Evolutionary conservation across 106 monocot species (phyloP), one percentile per base, ranked within the genome.

Genomic region (Alisma plantagoaquatica): DNA sequence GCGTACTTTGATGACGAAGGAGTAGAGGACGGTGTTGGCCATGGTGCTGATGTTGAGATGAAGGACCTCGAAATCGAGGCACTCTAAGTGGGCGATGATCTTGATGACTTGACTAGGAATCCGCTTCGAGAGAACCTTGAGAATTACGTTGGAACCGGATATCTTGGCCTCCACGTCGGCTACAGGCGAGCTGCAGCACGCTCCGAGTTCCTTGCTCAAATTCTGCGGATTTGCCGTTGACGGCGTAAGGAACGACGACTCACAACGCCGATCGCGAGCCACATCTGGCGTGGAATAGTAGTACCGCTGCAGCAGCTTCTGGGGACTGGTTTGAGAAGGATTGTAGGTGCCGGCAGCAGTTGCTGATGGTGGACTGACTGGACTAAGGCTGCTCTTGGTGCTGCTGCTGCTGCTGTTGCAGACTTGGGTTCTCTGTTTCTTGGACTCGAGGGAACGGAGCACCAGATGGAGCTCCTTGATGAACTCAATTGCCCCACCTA

Each of bases 401-500:
- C 78, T 76, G 63, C 77, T 91, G 22, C 73, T 16, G 54, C 64
- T 83, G 44, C 61, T 82, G n/a, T n/a, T n/a, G n/a, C n/a, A n/a
- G n/a, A n/a, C n/a, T n/a, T n/a, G n/a, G n/a, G n/a, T n/a, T 60
- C 85, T 73, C 31, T 73, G 64, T 65, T 91, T 91, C 69, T 85
- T 85, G 22, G 81, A 33, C 45, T 91, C 91, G 7, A 91, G 47
- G 0, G 91, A 81, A 7, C 64, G 69, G 0, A 85, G 66, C 0
- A 91, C 60, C 29, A 63, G 70, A 33, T 91, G 91, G 50, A 91
- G 24, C 66, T 91, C 91, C 64, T 81, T 85, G 65, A 91, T 91
- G 75, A 85, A 91, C 56, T 91, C 91, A 44, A 91, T 78, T 0
- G 91, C 91, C 48, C 91, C 91, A n/a, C 91, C 81, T 21, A 91